Percentiles rank a stretch among this genome's conserved stretches.
phyloP scores from a whole-genome alignment of 2,329 filamentous ascomycete genomes.

The Arthrobotrys entomopaga region DNA sequence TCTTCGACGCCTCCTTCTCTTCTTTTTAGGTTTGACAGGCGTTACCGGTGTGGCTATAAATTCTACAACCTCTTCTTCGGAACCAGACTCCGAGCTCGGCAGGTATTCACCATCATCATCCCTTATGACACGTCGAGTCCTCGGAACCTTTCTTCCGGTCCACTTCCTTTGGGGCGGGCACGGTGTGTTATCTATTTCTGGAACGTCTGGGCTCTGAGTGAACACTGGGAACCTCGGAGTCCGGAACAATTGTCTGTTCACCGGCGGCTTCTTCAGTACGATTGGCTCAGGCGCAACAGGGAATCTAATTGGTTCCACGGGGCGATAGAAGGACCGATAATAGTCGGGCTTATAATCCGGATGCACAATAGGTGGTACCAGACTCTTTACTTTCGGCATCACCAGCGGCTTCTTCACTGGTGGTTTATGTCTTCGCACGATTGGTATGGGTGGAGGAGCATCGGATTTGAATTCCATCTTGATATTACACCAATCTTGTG shows the following conservation, averaged over 20 bases:
- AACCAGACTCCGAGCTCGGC: constrained; percentile 18
- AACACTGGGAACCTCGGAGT: constrained; percentile 25
- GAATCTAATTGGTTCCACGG: constrained; percentile 2
- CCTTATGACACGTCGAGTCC: constrained; percentile 4
- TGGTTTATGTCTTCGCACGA: constrained; percentile 11
- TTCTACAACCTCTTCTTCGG: constrained; percentile 1
- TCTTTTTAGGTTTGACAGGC: constrained; percentile 7
- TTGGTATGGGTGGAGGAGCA: constrained; percentile 30
- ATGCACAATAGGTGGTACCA: constrained; percentile 4
- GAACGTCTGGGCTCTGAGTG: constrained; percentile 1
- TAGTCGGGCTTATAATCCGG: constrained; percentile 13
- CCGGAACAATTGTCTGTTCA: constrained; percentile 17
- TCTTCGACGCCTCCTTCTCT: constrained; percentile 18
- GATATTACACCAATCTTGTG: constrained; percentile 28
- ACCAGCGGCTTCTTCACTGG: constrained; percentile 28
- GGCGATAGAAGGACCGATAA: constrained; percentile 3
- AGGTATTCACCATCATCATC: constrained; percentile 32
- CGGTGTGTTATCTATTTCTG: constrained; percentile 22
- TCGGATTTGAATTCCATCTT: constrained; percentile 31
- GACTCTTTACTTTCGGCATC: constrained; percentile 27
- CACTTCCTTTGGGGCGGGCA: constrained; percentile 35
- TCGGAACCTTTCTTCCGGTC: constrained; percentile 4
- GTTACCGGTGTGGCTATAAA: not conserved
- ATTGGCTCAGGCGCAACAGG: constrained; percentile 1
- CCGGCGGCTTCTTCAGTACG: not conserved